Base-by-base conservation (phyloP, 2,329 filamentous ascomycete species). In the Neophaeococcomyces aloes region DNA sequence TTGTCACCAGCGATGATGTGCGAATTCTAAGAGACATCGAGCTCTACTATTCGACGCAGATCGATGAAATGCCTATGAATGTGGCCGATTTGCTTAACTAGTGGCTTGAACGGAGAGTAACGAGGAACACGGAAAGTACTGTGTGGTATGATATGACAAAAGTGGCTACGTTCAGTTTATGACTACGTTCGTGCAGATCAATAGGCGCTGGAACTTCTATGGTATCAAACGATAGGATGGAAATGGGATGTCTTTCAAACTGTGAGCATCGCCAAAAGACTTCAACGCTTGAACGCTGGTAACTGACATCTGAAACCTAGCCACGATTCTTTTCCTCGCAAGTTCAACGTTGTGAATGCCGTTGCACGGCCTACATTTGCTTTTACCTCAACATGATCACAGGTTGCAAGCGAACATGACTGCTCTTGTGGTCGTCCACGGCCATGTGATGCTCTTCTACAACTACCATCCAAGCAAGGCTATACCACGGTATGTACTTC, bases 11-110 rank as follows among this genome's bases (percentile, higher is more conserved):
- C 60, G 91, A 98, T 58, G 91, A 98, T 63, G 91, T 98, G 48
- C 83, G 91, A 62, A 98, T 98, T 61, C 75, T 98, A 58, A 80
- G 91, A 55, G 91, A 98, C 63, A 98, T 98, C 59, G 91, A 98
- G 71, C 70, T 94, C 59, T 94, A 93, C 69, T 94, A 94, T 68
- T 93, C 86, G 13, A 94, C 88, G 36, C 88, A 95, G 69, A 94
- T 95, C 56, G 88, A 95, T 57, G 88, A 95, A 71, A 95, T 95
- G 88, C 88, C 88, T 14, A 95, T 95, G 88, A 95, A 95, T 60
- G 86, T 86, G 61, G 77, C 75, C 57, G 74, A 76, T 54, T 69
- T 79, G 21, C 74, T 74, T 14, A 51, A 27, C 23, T 27, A 27
- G 23, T 5, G 5, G 5, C 48, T 44, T 52, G 38, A 49, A 29